These are phyloP conservation scores for Moesziomyces sp. DNA, from an alignment of 1,284 basidiomycete species.

Conservation along the genomic window DNA sequence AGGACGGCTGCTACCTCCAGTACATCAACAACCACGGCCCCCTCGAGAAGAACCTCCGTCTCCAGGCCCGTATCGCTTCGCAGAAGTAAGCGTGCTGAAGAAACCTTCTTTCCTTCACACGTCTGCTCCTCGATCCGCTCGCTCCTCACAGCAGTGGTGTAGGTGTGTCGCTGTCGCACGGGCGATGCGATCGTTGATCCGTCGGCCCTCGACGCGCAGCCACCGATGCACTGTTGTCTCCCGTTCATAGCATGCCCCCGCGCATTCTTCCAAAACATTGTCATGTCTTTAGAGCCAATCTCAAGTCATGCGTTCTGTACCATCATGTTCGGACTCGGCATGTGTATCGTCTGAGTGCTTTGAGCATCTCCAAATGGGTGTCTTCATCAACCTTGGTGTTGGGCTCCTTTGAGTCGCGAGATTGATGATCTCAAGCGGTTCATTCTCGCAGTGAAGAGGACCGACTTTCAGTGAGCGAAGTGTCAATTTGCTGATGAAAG, in stretches of 20 bases:
- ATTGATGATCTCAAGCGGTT: too few relatives aligned
- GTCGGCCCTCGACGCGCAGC: background rate
- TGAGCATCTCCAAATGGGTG: too few relatives aligned
- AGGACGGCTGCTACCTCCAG: conserved; percentile 66
- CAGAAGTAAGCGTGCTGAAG: conserved; percentile 56
- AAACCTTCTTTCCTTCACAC: background rate
- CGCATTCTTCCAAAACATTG: conserved; percentile 15
- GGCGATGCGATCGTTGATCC: background rate
- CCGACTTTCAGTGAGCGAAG: too few relatives aligned
- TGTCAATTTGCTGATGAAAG: too few relatives aligned
- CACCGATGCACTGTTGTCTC: conserved; percentile 32
- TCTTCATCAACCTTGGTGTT: too few relatives aligned
- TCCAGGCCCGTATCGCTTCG: conserved; percentile 64
- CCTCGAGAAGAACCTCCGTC: conserved; percentile 64
- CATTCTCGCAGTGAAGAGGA: too few relatives aligned
- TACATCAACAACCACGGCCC: conserved; percentile 66
- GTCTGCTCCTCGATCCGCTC: background rate
- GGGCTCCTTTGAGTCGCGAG: too few relatives aligned
- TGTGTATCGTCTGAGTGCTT: too few relatives aligned
- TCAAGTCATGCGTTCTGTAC: conserved; percentile 35
- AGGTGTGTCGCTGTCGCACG: conserved; percentile 5
- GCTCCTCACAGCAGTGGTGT: conserved; percentile 20
- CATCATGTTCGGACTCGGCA: conserved; percentile 3
- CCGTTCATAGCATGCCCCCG: conserved; percentile 14
- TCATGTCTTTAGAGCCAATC: conserved; percentile 34